Evolutionary conservation across 2,329 filamentous ascomycete genomes (phyloP), one percentile per base, ranked within the genome.

Genomic region (Aureobasidium namibiae): DNA sequence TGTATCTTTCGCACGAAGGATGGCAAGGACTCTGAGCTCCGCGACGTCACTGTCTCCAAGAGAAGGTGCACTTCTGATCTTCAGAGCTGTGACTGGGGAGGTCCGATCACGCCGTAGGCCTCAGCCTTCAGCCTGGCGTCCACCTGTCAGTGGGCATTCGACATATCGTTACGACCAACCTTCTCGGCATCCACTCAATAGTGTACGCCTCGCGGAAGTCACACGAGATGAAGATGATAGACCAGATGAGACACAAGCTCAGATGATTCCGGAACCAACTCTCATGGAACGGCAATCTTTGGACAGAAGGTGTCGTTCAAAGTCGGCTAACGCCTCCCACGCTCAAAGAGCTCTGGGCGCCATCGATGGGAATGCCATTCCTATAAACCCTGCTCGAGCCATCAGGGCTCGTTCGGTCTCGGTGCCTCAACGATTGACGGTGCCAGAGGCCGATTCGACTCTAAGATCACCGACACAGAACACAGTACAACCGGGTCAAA

Each of bases 91-190:
- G 10, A 46, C 31, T 29, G 31, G 39, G 11, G 57, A 50, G 39
- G 14, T 53, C 23, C 36, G 46, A 29, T 42, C n/a, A 24, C 29
- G 46, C 6, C 18, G 29, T 23, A 36, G 26, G n/a, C 13, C 21
- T 29, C 45, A 42, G 10, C 14, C 26, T 14, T 29, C 10, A 6
- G 41, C n/a, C 10, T 71, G 69, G 69, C 62, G 68, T 42, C 68
- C 69, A 38, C 68, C 69, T 16, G 61, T 62, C 16, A 71, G 69
- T 57, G 69, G 67, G 18, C 67, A 71, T 56, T 56, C 46, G 3
- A 67, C 66, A 9, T 59, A 60, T 38, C 60, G 62, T 29, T 66
- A 65, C 34, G 64, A 49, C 8, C 52, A 61, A 5, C 41, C 67
- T 23, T 56, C 60, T 1, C 53, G 61, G 6, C 68, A 70, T 61